Base-by-base conservation (phyloP, 2,329 filamentous ascomycete species). In the Paraphoma chrysanthemicola region DNA sequence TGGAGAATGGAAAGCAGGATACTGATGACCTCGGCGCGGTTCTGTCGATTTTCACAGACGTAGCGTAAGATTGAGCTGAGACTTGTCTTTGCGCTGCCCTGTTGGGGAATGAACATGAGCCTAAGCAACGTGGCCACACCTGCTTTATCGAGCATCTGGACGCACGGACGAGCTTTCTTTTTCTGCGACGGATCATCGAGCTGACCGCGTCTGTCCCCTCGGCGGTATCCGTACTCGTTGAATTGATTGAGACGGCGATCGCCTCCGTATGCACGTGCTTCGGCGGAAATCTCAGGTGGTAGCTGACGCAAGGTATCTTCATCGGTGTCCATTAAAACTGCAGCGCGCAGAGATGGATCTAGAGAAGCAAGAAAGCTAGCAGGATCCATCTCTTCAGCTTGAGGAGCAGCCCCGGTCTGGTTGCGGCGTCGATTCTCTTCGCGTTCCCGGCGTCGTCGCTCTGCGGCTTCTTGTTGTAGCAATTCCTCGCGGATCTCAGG, bases 101-200 rank as follows among this genome's bases (percentile, higher is more conserved):
- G 91, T 64, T 97, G 92, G 46, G 92, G 90, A 68, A 98, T 93
- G 75, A 99, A 99, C 94, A 99, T 97, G 9, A 99, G 85, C n/a
- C 96, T 91, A 43, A 99, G 84, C 33, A 99, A 82, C n/a, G 95
- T 98, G 28, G 96, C 95, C 63, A 99, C 89, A 28, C 96, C 95
- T 45, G 93, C 86, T 78, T 97, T 97, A 77, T 99, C 95, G 30
- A 99, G 86, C 90, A 99, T 97, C 74, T 99, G 95, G 23, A 97
- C 91, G 55, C 96, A 90, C 18, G 92, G 89, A 59, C 91, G 90
- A 54, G 72, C 64, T 68, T 90, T 89, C 79, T 93, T 94, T 73
- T 83, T 85, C 71, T 63, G 86, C 78, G 63, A 72, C 55, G 77
- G 76, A 44, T 81, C 80, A 52, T 81, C 82, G 44, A 76, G 79